phyloP scores from a whole-genome alignment of 208 protist genomes.

The Trypanosoma conorhini region DNA sequence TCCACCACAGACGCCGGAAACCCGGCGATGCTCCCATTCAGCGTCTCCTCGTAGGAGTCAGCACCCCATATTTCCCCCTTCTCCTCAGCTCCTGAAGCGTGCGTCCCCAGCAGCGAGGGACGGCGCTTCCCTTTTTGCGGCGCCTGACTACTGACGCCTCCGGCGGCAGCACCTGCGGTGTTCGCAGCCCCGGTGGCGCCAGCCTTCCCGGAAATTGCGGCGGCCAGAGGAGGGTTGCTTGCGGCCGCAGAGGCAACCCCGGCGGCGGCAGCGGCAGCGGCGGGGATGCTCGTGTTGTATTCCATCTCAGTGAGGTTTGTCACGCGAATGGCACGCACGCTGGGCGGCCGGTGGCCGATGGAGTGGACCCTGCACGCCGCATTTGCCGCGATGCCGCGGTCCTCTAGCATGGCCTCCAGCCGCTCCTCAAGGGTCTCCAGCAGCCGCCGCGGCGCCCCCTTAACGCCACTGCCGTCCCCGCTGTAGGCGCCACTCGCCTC shows the following conservation, averaged over 20 bases:
- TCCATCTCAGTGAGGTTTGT: conserved; percentile 33
- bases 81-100: background rate
- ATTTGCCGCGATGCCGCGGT: conserved; percentile 75
- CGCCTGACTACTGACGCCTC: background rate
- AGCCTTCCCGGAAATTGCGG: background rate
- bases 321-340: conserved; percentile 64
- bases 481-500: background rate
- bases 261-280: background rate
- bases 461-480: background rate
- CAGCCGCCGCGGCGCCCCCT: background rate
- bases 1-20: conserved; percentile 38
- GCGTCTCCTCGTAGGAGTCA: conserved; percentile 10
- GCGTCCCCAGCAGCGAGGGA: background rate
- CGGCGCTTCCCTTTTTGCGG: conserved; percentile 9
- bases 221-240: background rate
- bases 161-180: background rate
- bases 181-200: background rate
- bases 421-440: conserved; percentile 57
- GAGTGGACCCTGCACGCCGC: conserved; percentile 65
- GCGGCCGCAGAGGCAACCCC: background rate
- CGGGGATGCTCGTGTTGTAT: background rate
- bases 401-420: conserved; percentile 75
- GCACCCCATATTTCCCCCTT: conserved; percentile 7
- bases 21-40: background rate
- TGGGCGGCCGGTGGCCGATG: conserved; percentile 58